phyloP scores from a whole-genome alignment of 768 basidiomycete genomes.

The Tricholoma terreum region DNA sequence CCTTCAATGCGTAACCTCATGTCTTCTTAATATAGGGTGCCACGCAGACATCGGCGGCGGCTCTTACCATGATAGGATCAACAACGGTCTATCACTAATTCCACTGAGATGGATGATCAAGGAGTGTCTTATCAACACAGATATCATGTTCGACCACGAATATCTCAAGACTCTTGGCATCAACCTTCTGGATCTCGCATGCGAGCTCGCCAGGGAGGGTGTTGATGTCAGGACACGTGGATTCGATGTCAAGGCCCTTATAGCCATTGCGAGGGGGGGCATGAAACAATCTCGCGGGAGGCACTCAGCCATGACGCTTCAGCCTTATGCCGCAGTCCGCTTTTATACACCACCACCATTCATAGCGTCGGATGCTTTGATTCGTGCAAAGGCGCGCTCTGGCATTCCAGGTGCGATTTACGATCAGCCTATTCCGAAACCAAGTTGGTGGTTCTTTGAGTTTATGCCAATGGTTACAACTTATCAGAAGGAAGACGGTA shows the following conservation, averaged over 20 bases:
- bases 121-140: constrained; percentile 22
- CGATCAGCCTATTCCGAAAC: constrained; percentile 17
- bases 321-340: too few relatives aligned
- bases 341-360: too few relatives aligned
- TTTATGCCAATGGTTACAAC: constrained; percentile 20
- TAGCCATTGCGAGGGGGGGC: too few relatives aligned
- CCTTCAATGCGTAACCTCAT: neutral
- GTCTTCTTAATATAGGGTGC: constrained; percentile 10
- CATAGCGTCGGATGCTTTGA: too few relatives aligned
- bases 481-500: constrained; percentile 18
- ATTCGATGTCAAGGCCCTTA: too few relatives aligned
- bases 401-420: too few relatives aligned
- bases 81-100: constrained; percentile 21
- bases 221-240: constrained; percentile 1
- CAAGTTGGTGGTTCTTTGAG: constrained; percentile 24
- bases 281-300: too few relatives aligned
- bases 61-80: constrained; percentile 16
- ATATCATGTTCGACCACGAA: constrained; percentile 18
- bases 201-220: neutral
- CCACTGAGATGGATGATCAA: constrained; percentile 30
- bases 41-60: constrained; percentile 26
- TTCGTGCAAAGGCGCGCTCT: too few relatives aligned
- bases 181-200: constrained; percentile 10
- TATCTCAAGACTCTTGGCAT: constrained; percentile 17
- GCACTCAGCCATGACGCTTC: too few relatives aligned